Conservation (phyloP, 805 yeast species). For the Saturnispora halmiae region DNA sequence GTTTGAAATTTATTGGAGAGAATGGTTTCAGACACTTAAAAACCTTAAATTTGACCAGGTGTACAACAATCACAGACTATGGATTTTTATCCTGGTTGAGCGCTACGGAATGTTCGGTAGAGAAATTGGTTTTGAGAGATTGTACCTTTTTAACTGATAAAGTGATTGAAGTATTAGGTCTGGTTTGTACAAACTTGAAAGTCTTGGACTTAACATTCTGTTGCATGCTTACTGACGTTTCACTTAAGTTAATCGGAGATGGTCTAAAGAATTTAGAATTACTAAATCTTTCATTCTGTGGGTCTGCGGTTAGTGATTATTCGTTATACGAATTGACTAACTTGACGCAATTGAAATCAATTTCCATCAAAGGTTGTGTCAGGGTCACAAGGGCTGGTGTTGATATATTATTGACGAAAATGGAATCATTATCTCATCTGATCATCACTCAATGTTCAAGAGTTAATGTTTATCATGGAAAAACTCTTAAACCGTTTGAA, state of each 20-base stretch:
- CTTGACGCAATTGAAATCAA: constrained; percentile 37
- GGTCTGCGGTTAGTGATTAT: constrained; percentile 69
- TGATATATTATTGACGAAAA: constrained; percentile 53
- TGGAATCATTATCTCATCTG: constrained; percentile 41
- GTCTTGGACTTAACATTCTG: constrained; percentile 60
- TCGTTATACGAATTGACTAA: constrained; percentile 55
- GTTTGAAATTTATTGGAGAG: constrained; percentile 53
- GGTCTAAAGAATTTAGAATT: constrained; percentile 50
- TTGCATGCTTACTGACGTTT: constrained; percentile 61
- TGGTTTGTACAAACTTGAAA: constrained; percentile 50
- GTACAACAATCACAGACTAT: constrained; percentile 68
- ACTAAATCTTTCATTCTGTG: constrained; percentile 64
- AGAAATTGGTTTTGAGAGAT: constrained; percentile 49
- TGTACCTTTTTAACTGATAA: constrained; percentile 66
- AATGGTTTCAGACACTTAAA: constrained; percentile 44
- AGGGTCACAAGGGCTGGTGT: constrained; percentile 73
- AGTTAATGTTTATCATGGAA: constrained; percentile 54
- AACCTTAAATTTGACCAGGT: constrained; percentile 55
- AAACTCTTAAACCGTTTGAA: constrained; percentile 46
- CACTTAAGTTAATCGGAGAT: constrained; percentile 55
- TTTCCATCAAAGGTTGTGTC: constrained; percentile 59
- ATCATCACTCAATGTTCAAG: constrained; percentile 67
- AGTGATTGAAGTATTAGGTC: constrained; percentile 52
- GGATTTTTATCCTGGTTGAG: constrained; percentile 64
- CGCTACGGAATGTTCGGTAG: constrained; percentile 44